Evolutionary conservation across 2,329 filamentous ascomycete species (phyloP), one percentile per base, ranked within the genome.

Genomic region (Colletotrichum chrysophilum): DNA sequence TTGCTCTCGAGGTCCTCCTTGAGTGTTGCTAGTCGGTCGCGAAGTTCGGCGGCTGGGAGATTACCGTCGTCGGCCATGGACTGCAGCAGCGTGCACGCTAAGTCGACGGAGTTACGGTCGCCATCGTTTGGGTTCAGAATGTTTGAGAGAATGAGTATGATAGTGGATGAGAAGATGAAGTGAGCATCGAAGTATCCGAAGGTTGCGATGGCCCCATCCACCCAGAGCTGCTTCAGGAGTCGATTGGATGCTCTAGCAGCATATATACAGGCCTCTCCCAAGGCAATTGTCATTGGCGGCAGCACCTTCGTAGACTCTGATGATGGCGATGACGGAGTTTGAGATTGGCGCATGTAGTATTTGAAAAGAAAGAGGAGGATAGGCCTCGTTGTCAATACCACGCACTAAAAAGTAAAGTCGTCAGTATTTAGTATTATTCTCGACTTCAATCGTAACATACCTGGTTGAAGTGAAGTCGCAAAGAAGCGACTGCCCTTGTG

Each of bases 141-240:
- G 0, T 82, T 82, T 12, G 82, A 83, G 88, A 82, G 80, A 65
- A 82, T 78, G 0, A 82, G 77, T 0, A 82, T 75, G 55, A 82
- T 78, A 0, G 81, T 78, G 1, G 81, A 79, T 2, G 81, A 81
- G 55, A 82, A 82, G n/a, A 82, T 78, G 43, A 82, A 80, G 61
- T 82, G 81, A 0, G 81, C 81, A 8, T 82, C 81, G 79, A 79
- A 82, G 43, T 81, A 82, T 4, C 81, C 81, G 64, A 80, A 82
- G 0, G 80, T 82, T 1, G 81, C 81, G 0, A 82, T 79, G 0
- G 79, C 78, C 0, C 80, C 80, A 13, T 82, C 80, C 3, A 82
- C 28, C 14, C 82, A 82, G 0, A 82, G 74, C 1, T 77, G 72
- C 8, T 81, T 79, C 0, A 80, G 79, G 8, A 82, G 78, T 0